Evolutionary conservation across 352 stramenopile genomes (phyloP).

Genomic region (Phytopythium sindhum): DNA sequence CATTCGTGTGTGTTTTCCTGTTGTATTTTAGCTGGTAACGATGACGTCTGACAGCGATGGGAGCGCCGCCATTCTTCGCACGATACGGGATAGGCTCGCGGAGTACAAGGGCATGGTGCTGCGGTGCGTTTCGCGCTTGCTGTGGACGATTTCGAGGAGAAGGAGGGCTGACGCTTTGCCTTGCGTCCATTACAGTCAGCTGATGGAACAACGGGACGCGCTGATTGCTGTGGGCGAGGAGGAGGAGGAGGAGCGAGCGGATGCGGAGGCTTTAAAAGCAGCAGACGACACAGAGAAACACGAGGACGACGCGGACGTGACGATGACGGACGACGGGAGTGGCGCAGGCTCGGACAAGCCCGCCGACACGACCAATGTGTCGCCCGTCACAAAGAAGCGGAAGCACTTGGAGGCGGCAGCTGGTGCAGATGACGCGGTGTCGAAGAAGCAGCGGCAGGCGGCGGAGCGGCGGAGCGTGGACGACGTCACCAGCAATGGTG

Average conservation of each 20-base stretch:
- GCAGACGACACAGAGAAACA: not conserved
- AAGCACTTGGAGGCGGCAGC: constrained; percentile 16
- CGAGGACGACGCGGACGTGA: constrained; percentile 1
- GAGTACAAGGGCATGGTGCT: constrained; percentile 72
- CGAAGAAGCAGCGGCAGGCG: constrained; percentile 13
- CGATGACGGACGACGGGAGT: constrained; percentile 12
- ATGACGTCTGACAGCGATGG: constrained; percentile 46
- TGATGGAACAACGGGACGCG: constrained; percentile 51
- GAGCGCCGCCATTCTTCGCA: constrained; percentile 39
- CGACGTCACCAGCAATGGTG: not conserved
- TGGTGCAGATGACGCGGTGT: constrained; percentile 8
- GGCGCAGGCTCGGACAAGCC: constrained; percentile 7
- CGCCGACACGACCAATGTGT: constrained; percentile 3
- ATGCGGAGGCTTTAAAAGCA: not conserved
- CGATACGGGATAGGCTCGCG: constrained; percentile 62
- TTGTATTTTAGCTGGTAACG: constrained; percentile 39
- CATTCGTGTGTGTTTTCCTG: constrained; percentile 16
- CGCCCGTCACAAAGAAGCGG: constrained; percentile 24
- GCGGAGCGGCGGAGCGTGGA: not conserved
- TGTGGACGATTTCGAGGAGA: not conserved
- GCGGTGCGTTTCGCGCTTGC: constrained; percentile 31
- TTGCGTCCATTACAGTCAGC: constrained; percentile 28
- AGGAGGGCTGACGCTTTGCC: not conserved
- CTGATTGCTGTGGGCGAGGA: constrained; percentile 21
- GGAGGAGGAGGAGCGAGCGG: constrained; percentile 7